Evolutionary conservation across 2,329 filamentous ascomycete species (phyloP), one percentile per base, ranked within the genome.

Genomic region (Nemania sp.): DNA sequence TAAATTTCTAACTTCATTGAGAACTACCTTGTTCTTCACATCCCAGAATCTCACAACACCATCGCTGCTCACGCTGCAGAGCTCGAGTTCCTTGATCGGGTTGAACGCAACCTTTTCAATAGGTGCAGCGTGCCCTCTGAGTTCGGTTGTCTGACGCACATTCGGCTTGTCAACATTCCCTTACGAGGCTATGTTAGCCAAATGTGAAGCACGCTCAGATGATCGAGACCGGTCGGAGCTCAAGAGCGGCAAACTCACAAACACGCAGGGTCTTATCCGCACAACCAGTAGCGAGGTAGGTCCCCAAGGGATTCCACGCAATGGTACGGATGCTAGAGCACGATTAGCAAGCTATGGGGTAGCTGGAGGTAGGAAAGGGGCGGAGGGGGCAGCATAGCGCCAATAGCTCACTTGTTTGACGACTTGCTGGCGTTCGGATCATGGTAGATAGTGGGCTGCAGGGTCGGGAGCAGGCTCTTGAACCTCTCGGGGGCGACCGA

Each of bases 231-330:
- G 17, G 33, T 20, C n/a, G n/a, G n/a, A 30, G 6, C n/a, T 11
- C 20, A 8, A 46, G 17, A 36, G 20, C 41, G 15, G 23, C 8
- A 3, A 36, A 77, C 81, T 67, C 68, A 84, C 89, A 93, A 42
- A 92, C 86, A 64, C 89, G 84, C 49, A 93, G 72, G 7, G 82
- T 88, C 62, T 81, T 83, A 66, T 90, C 86, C 20, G 79, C 76
- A 5, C 87, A 82, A 3, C 91, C 91, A 0, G 92, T 95, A 0
- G 93, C 93, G 56, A 97, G 85, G 55, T 94, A 78, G 7, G 84
- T 88, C 28, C 93, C 91, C 0, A 90, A 78, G 0, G 92, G 90
- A 61, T 93, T 96, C 93, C 93, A 97, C 33, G 89, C 86, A 61
- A 97, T 86, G 1, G 88, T 87, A 34, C 89, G 85, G 52, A 95